A percentile compares a stretch with the other conserved stretches of the same genome.
Conservation (phyloP, 148 eudicot genomes). For the Rhododendron vialii region DNA sequence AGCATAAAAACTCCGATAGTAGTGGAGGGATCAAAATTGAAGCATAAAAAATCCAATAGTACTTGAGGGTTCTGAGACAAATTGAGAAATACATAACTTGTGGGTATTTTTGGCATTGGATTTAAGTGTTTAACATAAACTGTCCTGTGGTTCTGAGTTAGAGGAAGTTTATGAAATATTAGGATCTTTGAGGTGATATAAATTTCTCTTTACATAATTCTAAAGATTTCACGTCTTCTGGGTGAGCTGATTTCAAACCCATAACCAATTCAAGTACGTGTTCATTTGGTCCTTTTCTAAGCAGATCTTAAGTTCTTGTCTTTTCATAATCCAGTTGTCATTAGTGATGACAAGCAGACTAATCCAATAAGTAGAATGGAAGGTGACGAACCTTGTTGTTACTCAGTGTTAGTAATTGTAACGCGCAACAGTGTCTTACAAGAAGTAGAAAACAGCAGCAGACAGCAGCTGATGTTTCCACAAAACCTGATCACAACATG, state of each 20-base stretch:
- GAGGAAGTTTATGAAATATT: background rate
- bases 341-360: background rate
- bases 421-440: background rate
- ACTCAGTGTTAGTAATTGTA: background rate
- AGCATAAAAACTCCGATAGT: background rate
- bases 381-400: background rate
- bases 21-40: background rate
- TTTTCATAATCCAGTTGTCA: background rate
- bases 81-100: background rate
- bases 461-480: slow-evolving; percentile 1
- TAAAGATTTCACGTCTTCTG: background rate
- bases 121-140: background rate
- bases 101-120: background rate
- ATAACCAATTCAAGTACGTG: background rate
- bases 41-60: background rate
- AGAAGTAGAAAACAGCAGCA: background rate
- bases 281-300: background rate
- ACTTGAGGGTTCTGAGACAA: background rate
- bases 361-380: background rate
- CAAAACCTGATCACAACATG: background rate
- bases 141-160: background rate
- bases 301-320: background rate
- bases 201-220: background rate
- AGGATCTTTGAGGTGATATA: background rate
- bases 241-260: background rate